Percentiles rank a stretch among this genome's conserved stretches.
These are phyloP conservation scores for Musa schizocarpa DNA, from an alignment of 176 grass and related monocot genomes.

Conservation along the genomic window DNA sequence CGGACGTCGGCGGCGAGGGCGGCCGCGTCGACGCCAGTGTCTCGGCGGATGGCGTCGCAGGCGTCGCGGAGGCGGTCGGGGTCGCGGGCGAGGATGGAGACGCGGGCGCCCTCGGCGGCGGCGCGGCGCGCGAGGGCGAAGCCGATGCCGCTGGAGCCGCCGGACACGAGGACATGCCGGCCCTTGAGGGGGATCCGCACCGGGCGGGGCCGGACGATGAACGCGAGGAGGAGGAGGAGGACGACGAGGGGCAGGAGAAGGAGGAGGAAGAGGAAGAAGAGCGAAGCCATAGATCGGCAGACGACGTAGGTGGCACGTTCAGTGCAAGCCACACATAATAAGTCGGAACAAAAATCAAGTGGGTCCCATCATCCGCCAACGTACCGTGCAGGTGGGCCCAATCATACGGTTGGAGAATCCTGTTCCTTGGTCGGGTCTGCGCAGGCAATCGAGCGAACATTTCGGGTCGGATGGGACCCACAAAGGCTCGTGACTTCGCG, in stretches of 20 bases:
- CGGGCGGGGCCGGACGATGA: constrained; percentile 40
- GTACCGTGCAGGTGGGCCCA: too few relatives aligned
- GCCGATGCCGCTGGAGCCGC: constrained; percentile 87
- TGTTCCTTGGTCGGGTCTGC: too few relatives aligned
- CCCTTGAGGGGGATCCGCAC: constrained; percentile 42
- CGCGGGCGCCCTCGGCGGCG: constrained; percentile 65
- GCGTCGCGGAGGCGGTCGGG: constrained; percentile 44
- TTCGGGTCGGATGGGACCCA: too few relatives aligned
- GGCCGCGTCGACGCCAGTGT: constrained; percentile 32
- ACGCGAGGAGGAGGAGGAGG: constrained; percentile 37
- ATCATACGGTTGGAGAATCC: too few relatives aligned
- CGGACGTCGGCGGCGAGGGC: constrained; percentile 55
- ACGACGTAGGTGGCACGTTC: too few relatives aligned
- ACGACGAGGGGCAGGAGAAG: constrained; percentile 14
- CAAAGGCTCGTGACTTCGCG: too few relatives aligned
- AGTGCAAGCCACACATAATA: too few relatives aligned
- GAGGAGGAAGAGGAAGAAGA: constrained; percentile 31
- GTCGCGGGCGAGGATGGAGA: constrained; percentile 83
- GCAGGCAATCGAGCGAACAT: too few relatives aligned
- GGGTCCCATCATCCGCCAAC: too few relatives aligned
- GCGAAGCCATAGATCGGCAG: neutral
- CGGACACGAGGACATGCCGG: constrained; percentile 74
- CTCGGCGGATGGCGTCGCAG: constrained; percentile 41
- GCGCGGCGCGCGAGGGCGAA: constrained; percentile 55
- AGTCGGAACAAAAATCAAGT: too few relatives aligned